These are phyloP conservation scores for Porphyrellus cyaneotinctus DNA, from an alignment of 768 basidiomycete genomes.

Conservation along the genomic window DNA sequence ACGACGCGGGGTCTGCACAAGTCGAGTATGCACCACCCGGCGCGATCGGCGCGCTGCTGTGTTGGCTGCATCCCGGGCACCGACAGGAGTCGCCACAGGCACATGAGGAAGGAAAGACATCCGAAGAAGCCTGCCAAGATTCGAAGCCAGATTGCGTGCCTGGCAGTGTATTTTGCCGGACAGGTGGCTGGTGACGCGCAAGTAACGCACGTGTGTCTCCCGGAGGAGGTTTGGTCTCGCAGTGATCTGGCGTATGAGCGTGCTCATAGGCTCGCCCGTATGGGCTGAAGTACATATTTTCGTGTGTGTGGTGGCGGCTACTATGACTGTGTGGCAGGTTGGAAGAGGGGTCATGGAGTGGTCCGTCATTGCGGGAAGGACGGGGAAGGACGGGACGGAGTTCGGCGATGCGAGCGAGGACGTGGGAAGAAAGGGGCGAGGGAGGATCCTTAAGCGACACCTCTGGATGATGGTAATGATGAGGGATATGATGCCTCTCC, in stretches of 20 bases:
- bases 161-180: slow-evolving; percentile 27
- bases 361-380: slow-evolving; percentile 39
- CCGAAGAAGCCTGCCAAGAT: slow-evolving; percentile 21
- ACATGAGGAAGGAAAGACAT: slow-evolving; percentile 47
- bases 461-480: slow-evolving; percentile 18
- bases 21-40: slow-evolving; percentile 36
- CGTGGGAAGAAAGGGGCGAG: slow-evolving; percentile 40
- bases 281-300: slow-evolving; percentile 55
- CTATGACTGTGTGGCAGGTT: slow-evolving; percentile 39
- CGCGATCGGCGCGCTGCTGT: slow-evolving; percentile 39
- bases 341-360: slow-evolving; percentile 47
- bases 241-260: slow-evolving; percentile 36
- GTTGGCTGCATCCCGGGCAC: slow-evolving; percentile 63
- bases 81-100: slow-evolving; percentile 59
- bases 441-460: slow-evolving; percentile 13
- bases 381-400: slow-evolving; percentile 70
- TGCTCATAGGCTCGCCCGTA: slow-evolving; percentile 65
- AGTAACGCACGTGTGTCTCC: slow-evolving; percentile 22
- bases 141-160: slow-evolving; percentile 25
- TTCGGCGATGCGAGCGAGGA: slow-evolving; percentile 58
- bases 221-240: slow-evolving; percentile 19
- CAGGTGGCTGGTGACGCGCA: slow-evolving; percentile 18
- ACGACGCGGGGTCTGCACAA: slow-evolving; percentile 37
- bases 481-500: slow-evolving; percentile 23
- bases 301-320: slow-evolving; percentile 46